Percentiles rank a stretch among this genome's conserved stretches.
These are phyloP conservation scores for Vanrija sp. DNA, from an alignment of 1,284 basidiomycete genomes.

Conservation along the genomic window DNA sequence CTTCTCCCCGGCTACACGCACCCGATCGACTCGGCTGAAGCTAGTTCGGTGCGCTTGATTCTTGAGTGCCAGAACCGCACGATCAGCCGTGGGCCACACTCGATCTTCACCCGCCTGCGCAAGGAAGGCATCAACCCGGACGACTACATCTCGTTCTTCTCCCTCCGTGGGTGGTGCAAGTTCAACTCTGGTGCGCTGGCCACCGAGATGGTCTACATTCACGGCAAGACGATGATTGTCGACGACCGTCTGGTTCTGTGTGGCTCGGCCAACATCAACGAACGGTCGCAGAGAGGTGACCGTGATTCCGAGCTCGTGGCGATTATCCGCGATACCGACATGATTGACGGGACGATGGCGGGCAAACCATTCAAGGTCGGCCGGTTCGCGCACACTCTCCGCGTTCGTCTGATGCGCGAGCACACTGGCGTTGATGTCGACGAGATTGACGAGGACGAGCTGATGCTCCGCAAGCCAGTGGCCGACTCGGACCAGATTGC, in stretches of 20 bases:
- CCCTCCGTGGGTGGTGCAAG: conserved; percentile 89
- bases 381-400: conserved; percentile 89
- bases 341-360: conserved; percentile 91
- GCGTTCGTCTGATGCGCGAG: conserved; percentile 92
- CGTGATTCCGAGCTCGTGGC: conserved; percentile 93
- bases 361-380: conserved; percentile 94
- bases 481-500: conserved; percentile 58
- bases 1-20: conserved; percentile 91
- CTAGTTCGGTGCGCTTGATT: conserved; percentile 88
- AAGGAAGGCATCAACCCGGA: conserved; percentile 90
- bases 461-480: conserved; percentile 59
- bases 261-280: conserved; percentile 99
- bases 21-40: conserved; percentile 88
- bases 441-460: conserved; percentile 70
- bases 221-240: conserved; percentile 83
- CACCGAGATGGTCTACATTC: conserved; percentile 91
- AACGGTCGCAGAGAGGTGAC: conserved; percentile 91
- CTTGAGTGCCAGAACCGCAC: conserved; percentile 89
- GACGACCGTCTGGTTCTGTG: conserved; percentile 94
- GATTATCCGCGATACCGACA: conserved; percentile 91
- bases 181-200: conserved; percentile 78
- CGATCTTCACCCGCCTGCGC: conserved; percentile 81
- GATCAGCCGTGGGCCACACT: conserved; percentile 82
- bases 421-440: conserved; percentile 96
- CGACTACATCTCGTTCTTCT: conserved; percentile 89